Percentiles rank a stretch among this genome's conserved stretches.
phyloP scores from a whole-genome alignment of 495 filamentous ascomycete species.

The Chaetomium cochliodes region DNA sequence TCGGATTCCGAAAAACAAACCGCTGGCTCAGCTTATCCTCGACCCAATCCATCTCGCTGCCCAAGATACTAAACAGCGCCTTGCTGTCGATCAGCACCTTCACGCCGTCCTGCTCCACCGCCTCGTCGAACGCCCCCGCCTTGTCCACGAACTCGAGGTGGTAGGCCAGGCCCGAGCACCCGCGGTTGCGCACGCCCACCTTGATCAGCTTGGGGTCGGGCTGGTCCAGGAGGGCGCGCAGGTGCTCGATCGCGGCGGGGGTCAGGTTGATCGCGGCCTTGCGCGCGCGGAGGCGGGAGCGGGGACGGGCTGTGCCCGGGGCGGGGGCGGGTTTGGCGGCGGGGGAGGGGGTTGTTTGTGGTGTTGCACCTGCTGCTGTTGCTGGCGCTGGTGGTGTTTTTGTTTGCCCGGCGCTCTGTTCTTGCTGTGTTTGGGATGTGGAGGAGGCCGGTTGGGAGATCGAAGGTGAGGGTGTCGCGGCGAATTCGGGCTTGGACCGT shows the following conservation, averaged over 20 bases:
- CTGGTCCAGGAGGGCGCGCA: slow-evolving; percentile 69
- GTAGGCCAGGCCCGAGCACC: slow-evolving; percentile 96
- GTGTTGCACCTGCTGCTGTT: background rate
- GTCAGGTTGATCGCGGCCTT: slow-evolving; percentile 92
- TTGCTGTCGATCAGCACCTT: slow-evolving; percentile 96
- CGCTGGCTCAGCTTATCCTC: slow-evolving; percentile 87
- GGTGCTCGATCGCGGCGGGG: slow-evolving; percentile 68
- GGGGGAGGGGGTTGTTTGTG: background rate
- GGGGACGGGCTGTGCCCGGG: slow-evolving; percentile 43
- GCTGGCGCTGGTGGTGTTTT: background rate
- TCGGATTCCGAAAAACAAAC: slow-evolving; percentile 95
- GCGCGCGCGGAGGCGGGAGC: slow-evolving; percentile 70
- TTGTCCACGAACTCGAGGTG: slow-evolving; percentile 94
- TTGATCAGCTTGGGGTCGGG: slow-evolving; percentile 89
- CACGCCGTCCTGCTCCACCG: slow-evolving; percentile 93
- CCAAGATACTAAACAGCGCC: slow-evolving; percentile 95
- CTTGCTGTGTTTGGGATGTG: background rate
- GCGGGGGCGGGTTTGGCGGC: slow-evolving; percentile 10
- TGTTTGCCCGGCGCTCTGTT: background rate
- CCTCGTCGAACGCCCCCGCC: slow-evolving; percentile 81
- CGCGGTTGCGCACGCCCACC: slow-evolving; percentile 88
- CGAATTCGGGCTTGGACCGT: slow-evolving; percentile 47
- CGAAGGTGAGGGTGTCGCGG: slow-evolving; percentile 10
- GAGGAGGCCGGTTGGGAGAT: background rate
- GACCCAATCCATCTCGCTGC: slow-evolving; percentile 98